Conservation (phyloP, 495 filamentous ascomycete species). For the Hypomontagnella monticulosa region DNA sequence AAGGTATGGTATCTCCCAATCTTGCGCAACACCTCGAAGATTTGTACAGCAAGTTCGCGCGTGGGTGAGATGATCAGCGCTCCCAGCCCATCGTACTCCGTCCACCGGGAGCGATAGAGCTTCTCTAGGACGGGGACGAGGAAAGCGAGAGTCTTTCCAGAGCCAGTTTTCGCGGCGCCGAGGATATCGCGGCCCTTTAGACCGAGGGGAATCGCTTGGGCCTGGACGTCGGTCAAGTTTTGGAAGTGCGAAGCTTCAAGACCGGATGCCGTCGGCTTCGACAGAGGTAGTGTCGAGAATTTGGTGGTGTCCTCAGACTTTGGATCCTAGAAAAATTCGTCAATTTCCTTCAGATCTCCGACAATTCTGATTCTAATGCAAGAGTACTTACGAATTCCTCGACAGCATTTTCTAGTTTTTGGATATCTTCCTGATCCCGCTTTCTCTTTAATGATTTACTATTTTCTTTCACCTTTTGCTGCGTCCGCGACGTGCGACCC, state of each 20-base stretch:
- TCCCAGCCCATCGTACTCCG: slow-evolving; percentile 88
- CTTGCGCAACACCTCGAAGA: slow-evolving; percentile 93
- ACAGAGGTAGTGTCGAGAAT: slow-evolving; percentile 88
- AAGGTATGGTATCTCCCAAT: slow-evolving; percentile 90
- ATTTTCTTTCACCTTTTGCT: slow-evolving; percentile 46
- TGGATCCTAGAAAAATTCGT: slow-evolving; percentile 48
- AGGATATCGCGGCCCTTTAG: slow-evolving; percentile 91
- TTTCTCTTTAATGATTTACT: slow-evolving; percentile 55
- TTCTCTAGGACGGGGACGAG: slow-evolving; percentile 92
- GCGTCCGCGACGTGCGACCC: slow-evolving; percentile 30
- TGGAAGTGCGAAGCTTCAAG: slow-evolving; percentile 90
- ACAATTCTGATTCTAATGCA: not conserved
- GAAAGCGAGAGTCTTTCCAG: slow-evolving; percentile 96
- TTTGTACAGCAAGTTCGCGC: slow-evolving; percentile 94
- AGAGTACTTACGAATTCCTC: slow-evolving; percentile 50
- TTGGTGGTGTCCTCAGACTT: slow-evolving; percentile 59
- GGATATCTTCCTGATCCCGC: slow-evolving; percentile 63
- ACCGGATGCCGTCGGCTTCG: slow-evolving; percentile 80
- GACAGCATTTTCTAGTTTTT: slow-evolving; percentile 60
- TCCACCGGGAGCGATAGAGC: slow-evolving; percentile 90
- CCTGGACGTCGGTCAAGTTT: slow-evolving; percentile 90
- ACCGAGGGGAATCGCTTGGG: slow-evolving; percentile 81
- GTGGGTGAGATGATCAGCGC: slow-evolving; percentile 95
- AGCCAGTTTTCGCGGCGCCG: slow-evolving; percentile 95
- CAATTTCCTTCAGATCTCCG: not conserved